phyloP scores from a whole-genome alignment of 495 filamentous ascomycete species.

The Parachaetomium inaequale region DNA sequence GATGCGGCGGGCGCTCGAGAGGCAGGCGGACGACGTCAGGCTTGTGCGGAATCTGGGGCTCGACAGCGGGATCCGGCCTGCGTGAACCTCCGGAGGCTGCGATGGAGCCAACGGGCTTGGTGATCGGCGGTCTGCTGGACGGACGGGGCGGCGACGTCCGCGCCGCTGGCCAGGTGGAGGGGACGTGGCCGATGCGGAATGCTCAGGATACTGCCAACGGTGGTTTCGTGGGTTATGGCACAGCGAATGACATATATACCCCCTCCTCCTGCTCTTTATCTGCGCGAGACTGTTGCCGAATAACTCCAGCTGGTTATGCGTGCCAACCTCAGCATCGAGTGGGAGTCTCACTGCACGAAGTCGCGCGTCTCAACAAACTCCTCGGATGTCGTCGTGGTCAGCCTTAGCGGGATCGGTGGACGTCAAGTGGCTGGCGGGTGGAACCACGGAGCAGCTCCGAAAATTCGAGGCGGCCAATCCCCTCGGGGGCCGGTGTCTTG shows the following conservation, averaged over 20 bases:
- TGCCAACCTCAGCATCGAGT: too few species aligned
- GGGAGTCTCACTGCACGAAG: too few species aligned
- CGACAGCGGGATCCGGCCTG: constrained; percentile 26
- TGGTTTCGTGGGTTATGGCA: not conserved
- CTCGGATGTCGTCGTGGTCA: not conserved
- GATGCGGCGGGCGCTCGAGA: constrained; percentile 72
- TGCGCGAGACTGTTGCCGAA: not conserved
- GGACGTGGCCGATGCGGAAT: constrained; percentile 2
- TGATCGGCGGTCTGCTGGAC: not conserved
- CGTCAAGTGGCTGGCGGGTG: not conserved
- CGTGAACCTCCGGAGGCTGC: not conserved
- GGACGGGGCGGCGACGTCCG: not conserved
- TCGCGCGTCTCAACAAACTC: not conserved
- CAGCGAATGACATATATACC: not conserved
- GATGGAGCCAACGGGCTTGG: not conserved
- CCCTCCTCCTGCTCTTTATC: not conserved
- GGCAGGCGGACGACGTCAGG: constrained; percentile 77
- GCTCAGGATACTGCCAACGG: not conserved
- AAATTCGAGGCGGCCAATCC: constrained; percentile 13
- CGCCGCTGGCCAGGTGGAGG: not conserved
- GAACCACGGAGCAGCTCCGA: constrained; percentile 10
- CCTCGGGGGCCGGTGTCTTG: not conserved
- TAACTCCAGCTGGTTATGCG: too few species aligned
- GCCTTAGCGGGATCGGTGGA: constrained; percentile 2
- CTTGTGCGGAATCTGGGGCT: constrained; percentile 69